Percentiles rank a stretch among this genome's conserved stretches.
Conservation (phyloP, 164 flowering plant species). For the Piper betle region DNA sequence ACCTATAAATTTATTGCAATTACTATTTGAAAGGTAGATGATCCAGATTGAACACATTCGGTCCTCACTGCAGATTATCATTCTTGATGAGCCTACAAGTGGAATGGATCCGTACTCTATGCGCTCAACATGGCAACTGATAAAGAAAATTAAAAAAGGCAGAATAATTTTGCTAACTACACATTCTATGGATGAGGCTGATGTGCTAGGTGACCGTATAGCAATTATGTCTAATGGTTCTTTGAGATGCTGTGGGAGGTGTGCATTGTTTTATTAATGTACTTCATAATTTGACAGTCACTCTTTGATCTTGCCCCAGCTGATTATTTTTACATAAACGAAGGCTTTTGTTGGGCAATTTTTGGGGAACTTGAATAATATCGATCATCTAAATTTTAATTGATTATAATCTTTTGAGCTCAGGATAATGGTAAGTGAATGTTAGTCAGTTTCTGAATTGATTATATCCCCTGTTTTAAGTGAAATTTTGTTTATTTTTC, state of each 20-base stretch:
- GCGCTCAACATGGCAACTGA: conserved; percentile 96
- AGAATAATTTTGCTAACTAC: conserved; percentile 86
- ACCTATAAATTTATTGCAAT: too few relatives aligned
- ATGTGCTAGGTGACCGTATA: conserved; percentile 91
- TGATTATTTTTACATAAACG: not conserved
- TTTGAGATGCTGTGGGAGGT: conserved; percentile 98
- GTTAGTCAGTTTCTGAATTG: not conserved
- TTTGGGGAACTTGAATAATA: not conserved
- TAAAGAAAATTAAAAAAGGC: conserved; percentile 77
- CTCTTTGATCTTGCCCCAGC: not conserved
- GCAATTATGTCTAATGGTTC: conserved; percentile 99
- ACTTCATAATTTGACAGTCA: not conserved
- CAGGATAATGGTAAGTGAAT: not conserved
- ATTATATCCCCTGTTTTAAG: not conserved
- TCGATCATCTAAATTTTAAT: not conserved
- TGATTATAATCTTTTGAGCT: not conserved
- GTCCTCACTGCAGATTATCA: conserved; percentile 41
- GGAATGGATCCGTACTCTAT: conserved; percentile 99
- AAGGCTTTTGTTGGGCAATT: too few relatives aligned
- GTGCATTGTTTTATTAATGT: not conserved
- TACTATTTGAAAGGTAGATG: too few relatives aligned
- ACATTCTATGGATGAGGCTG: conserved; percentile 99
- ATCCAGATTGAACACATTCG: not conserved
- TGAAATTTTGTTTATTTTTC: conserved; percentile 10
- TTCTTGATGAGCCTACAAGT: conserved; percentile 99